phyloP scores from a whole-genome alignment of 2,329 filamentous ascomycete species.

The Talaromyces rugulosus region DNA sequence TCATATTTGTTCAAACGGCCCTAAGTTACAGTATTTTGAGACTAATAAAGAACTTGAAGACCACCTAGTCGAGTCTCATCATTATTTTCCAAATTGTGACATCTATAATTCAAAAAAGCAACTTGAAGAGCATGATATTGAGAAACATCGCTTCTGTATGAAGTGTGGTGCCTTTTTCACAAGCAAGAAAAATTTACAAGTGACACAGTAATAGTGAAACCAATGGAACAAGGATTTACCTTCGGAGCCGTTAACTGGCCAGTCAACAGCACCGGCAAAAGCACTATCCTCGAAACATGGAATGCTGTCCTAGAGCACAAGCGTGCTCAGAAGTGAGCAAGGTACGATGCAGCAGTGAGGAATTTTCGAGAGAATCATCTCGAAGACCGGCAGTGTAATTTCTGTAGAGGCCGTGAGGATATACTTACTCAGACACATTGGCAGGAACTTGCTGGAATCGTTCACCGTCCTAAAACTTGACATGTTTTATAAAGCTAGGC shows the following conservation, averaged over 20 bases:
- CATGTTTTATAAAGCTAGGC: too few relatives aligned
- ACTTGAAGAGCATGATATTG: slow-evolving; percentile 14
- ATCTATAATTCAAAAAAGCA: slow-evolving; percentile 9
- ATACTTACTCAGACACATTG: too few relatives aligned
- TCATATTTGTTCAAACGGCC: slow-evolving; percentile 14
- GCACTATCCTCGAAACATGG: slow-evolving; percentile 14
- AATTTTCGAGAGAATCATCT: too few relatives aligned
- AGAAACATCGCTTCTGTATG: slow-evolving; percentile 11
- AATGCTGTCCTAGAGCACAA: too few relatives aligned
- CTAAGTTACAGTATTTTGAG: slow-evolving; percentile 12
- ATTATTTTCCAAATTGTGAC: slow-evolving; percentile 11
- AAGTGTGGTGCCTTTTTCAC: slow-evolving; percentile 11
- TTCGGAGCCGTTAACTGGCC: slow-evolving; percentile 1
- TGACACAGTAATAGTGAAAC: slow-evolving; percentile 2
- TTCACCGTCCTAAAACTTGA: too few relatives aligned
- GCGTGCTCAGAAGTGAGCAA: too few relatives aligned
- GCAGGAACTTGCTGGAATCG: too few relatives aligned
- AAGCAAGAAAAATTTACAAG: slow-evolving; percentile 14
- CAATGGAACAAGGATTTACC: too few relatives aligned
- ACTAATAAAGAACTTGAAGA: slow-evolving; percentile 13
- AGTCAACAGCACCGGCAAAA: slow-evolving; percentile 13
- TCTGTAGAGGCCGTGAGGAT: too few relatives aligned
- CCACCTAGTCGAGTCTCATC: slow-evolving; percentile 12
- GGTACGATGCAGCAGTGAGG: too few relatives aligned
- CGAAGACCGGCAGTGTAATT: too few relatives aligned